These are phyloP conservation scores for Podospora pseudopauciseta DNA, from an alignment of 495 filamentous ascomycete species.

Conservation along the genomic window DNA sequence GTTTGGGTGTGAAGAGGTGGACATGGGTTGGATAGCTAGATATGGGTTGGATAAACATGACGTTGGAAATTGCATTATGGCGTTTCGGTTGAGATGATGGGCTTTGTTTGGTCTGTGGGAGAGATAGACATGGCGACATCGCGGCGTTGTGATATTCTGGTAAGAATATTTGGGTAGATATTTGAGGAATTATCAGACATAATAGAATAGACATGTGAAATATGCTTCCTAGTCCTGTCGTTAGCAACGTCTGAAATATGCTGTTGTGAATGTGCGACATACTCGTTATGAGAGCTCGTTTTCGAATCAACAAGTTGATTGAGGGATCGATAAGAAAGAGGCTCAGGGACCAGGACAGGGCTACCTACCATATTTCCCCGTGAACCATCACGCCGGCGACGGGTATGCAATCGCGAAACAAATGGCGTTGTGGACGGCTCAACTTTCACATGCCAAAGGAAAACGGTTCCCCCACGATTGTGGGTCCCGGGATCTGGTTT, in stretches of 20 bases:
- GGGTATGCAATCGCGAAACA: not conserved
- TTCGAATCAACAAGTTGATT: too few species aligned
- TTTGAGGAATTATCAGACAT: not conserved
- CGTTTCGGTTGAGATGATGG: not conserved
- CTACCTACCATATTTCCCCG: not conserved
- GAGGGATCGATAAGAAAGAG: too few species aligned
- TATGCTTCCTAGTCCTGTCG: not conserved
- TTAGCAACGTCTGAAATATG: not conserved
- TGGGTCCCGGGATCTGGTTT: not conserved
- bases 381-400: not conserved
- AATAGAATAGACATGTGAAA: not conserved
- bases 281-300: not conserved
- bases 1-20: not conserved
- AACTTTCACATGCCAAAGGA: conserved; percentile 11
- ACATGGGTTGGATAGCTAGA: not conserved
- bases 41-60: not conserved
- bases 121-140: not conserved
- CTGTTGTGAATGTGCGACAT: not conserved
- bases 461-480: not conserved
- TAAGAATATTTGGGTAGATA: not conserved
- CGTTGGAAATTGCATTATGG: not conserved
- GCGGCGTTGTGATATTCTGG: not conserved
- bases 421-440: not conserved
- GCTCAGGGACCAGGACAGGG: not conserved
- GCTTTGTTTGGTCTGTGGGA: not conserved